Base-by-base conservation (phyloP, 2,329 filamentous ascomycete genomes). In the Gyromitra esculenta region DNA sequence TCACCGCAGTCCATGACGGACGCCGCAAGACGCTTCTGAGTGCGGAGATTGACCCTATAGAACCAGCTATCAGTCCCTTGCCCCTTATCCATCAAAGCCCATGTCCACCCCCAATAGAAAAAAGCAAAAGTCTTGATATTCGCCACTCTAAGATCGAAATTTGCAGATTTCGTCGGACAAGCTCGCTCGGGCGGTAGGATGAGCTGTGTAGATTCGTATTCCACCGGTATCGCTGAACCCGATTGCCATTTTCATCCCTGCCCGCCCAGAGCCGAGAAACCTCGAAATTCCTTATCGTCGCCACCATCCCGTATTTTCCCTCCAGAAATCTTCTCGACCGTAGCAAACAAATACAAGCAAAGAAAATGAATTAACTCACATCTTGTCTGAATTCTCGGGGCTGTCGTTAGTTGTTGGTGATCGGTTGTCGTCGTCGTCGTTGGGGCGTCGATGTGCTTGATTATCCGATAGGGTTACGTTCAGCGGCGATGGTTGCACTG, bases 1-100 rank as follows among this genome's bases (percentile, higher is more conserved):
- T 99, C 91, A 86, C 96, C 96, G 89, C 93, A 97, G 90, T 94
- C 94, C 87, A 97, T 93, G 87, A 99, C 96, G 87, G 95, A 92
- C 85, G 96, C 93, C 87, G 96, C 96, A 85, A 99, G 94, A 89
- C 96, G 95, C 92, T 99, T 99, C 91, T 99, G 96, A 87, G 96
- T 98, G 87, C 91, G 92, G 88, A 99, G 92, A 87, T 98, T 98
- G 92, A 97, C 94, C 96, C 96, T 99, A 86, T 83, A 82, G 79
- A 65, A n/a, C 52, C 43, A 50, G 45, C 13, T 25, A 41, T 62
- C 65, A 77, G 65, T 25, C 9, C 37, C 18, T 59, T 35, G 15
- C 18, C 50, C 2, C 7, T 50, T 45, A 41, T 59, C 63, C 39
- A 21, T 31, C 25, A 21, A n/a, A 11, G 5, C 8, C 54, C 5